These are phyloP conservation scores for Triticum dicoccoides DNA, from an alignment of 176 grass and related monocot genomes.

Conservation along the genomic window DNA sequence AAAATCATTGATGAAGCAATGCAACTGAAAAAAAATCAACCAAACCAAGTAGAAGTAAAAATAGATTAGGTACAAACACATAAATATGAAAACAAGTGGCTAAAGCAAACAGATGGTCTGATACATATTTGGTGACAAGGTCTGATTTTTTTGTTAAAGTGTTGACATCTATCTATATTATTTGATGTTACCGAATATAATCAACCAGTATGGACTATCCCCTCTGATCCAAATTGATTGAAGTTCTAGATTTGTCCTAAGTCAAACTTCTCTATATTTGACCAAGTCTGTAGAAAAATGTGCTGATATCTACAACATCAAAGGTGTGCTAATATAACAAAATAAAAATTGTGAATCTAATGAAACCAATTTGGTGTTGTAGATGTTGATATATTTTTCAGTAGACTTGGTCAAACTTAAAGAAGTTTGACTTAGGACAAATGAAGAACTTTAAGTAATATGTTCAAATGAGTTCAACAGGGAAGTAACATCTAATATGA, in stretches of 20 bases:
- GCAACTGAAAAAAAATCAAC: conserved; percentile 24
- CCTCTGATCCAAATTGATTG: not conserved
- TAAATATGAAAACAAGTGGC: conserved; percentile 8
- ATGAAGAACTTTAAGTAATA: not conserved
- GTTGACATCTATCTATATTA: not conserved
- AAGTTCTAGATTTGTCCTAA: not conserved
- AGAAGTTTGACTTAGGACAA: not conserved
- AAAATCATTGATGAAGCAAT: conserved; percentile 26
- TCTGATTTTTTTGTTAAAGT: not conserved
- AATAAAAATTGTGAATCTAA: not conserved
- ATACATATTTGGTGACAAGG: not conserved
- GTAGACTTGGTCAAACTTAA: not conserved
- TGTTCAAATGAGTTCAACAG: not conserved
- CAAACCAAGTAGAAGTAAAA: conserved; percentile 8
- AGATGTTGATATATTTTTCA: not conserved
- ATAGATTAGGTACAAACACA: not conserved
- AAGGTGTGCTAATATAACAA: not conserved
- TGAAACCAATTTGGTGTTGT: not conserved
- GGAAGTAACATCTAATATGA: not conserved
- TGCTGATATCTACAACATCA: not conserved
- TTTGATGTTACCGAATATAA: not conserved
- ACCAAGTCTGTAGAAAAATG: not conserved
- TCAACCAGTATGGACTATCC: not conserved
- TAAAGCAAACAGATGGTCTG: not conserved
- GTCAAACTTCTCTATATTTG: not conserved